Conservation (phyloP, 2,329 filamentous ascomycete species). For the Stenocarpella maydis region DNA sequence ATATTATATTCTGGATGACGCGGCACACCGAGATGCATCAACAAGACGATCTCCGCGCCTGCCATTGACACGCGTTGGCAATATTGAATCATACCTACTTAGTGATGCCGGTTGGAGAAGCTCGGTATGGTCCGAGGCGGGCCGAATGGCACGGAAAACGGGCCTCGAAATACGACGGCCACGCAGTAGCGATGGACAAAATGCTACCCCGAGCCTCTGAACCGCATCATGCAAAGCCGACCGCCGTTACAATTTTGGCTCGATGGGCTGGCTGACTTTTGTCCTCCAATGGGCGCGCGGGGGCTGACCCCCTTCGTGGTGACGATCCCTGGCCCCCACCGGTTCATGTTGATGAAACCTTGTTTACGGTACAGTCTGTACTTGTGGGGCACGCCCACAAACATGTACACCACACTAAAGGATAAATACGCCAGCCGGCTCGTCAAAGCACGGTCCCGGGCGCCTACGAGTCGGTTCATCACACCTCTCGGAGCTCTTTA, state of each 20-base stretch:
- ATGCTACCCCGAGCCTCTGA: conserved; percentile 10
- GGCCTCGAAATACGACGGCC: not conserved
- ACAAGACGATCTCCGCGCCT: not conserved
- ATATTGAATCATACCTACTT: too few species aligned
- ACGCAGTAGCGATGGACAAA: conserved; percentile 13
- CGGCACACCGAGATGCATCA: not conserved
- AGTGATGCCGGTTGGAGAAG: not conserved
- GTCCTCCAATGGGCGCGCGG: conserved; percentile 22
- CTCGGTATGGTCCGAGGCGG: conserved; percentile 22
- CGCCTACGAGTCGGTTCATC: not conserved
- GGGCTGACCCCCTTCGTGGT: not conserved
- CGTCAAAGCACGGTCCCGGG: not conserved
- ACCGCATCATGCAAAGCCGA: conserved; percentile 9
- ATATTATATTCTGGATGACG: not conserved
- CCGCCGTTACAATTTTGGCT: conserved; percentile 4
- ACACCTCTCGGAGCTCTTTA: not conserved
- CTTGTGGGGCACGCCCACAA: not conserved
- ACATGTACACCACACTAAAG: too few species aligned
- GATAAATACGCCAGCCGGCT: conserved; percentile 12
- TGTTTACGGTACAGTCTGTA: conserved; percentile 27
- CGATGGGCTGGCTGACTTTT: conserved; percentile 16
- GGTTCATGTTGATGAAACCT: conserved; percentile 20
- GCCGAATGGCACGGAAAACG: not conserved
- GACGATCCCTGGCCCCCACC: conserved; percentile 15
- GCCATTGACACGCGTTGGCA: not conserved